Evolutionary conservation across 176 grass and related monocot species (phyloP).

Genomic region (Tillandsia fasciculata): DNA sequence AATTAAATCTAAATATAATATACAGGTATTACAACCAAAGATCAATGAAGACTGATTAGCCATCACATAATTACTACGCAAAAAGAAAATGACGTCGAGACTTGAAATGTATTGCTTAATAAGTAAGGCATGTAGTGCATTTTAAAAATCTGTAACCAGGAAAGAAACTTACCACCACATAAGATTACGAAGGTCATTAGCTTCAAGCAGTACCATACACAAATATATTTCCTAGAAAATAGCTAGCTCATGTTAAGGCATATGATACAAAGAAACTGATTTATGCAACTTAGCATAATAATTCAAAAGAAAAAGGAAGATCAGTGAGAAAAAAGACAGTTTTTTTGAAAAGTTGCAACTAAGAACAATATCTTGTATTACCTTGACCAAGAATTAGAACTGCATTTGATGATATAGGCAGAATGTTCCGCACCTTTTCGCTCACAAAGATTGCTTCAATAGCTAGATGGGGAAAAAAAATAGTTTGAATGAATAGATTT

Average conservation of each 20-base stretch:
- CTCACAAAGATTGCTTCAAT: conserved; percentile 72
- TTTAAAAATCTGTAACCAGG: not conserved
- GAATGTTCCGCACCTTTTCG: conserved; percentile 76
- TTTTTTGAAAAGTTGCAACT: not conserved
- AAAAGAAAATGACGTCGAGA: not conserved
- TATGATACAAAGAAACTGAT: not conserved
- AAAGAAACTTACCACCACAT: conserved; percentile 15
- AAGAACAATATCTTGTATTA: conserved; percentile 21
- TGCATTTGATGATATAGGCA: conserved; percentile 60
- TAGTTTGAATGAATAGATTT: conserved; percentile 4
- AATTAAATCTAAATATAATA: not conserved
- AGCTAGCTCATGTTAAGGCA: conserved; percentile 4
- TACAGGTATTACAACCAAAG: not conserved
- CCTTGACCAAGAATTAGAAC: conserved; percentile 83
- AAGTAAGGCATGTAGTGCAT: not conserved
- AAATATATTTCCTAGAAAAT: conserved; percentile 38
- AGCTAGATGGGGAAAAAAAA: conserved; percentile 39
- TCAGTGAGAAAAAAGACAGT: not conserved
- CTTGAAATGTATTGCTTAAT: not conserved
- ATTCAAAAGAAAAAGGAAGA: not conserved
- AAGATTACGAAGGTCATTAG: conserved; percentile 8
- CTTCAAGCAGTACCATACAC: conserved; percentile 32
- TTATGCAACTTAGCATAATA: not conserved
- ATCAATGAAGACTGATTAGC: not conserved
- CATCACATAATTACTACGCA: not conserved